A percentile compares a stretch with the other conserved stretches of the same genome.
These are phyloP conservation scores for Zhuliangozyma blackwelliae DNA, from an alignment of 1,139 yeast species.

Conservation along the genomic window DNA sequence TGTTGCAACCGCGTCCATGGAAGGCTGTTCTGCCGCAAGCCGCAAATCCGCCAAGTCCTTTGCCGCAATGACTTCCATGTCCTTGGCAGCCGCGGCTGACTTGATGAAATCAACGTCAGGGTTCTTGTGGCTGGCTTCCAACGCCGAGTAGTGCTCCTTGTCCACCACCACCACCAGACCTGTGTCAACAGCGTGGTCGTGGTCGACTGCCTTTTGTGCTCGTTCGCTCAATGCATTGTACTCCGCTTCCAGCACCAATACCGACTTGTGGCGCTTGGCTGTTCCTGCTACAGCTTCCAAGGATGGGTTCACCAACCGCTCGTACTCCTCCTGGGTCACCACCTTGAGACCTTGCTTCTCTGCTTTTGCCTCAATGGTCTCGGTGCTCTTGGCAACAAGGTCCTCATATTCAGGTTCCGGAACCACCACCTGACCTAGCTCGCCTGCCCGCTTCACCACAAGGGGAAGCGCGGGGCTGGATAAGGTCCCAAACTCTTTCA, in stretches of 20 bases:
- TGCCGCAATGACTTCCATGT: background rate
- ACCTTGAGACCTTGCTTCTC: slow-evolving; percentile 8
- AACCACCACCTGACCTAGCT: slow-evolving; percentile 10
- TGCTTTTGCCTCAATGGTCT: slow-evolving; percentile 16
- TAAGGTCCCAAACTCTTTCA: slow-evolving; percentile 6
- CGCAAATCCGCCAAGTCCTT: too few relatives aligned
- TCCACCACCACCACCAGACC: slow-evolving; percentile 16
- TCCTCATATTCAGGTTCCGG: slow-evolving; percentile 8
- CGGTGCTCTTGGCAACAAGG: slow-evolving; percentile 10
- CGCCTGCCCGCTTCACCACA: slow-evolving; percentile 12
- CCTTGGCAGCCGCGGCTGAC: slow-evolving; percentile 7
- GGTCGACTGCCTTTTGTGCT: slow-evolving; percentile 1
- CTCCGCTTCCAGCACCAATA: slow-evolving; percentile 2
- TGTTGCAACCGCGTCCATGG: slow-evolving; percentile 12
- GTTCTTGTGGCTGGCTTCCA: slow-evolving; percentile 9
- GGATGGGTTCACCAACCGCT: slow-evolving; percentile 19
- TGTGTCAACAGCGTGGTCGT: slow-evolving; percentile 1
- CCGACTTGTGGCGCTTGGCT: slow-evolving; percentile 5
- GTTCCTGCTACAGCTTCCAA: slow-evolving; percentile 12
- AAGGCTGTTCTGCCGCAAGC: slow-evolving; percentile 7
- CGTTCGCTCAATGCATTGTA: background rate
- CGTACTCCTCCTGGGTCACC: slow-evolving; percentile 12
- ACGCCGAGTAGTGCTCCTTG: slow-evolving; percentile 7
- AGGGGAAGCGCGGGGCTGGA: too few relatives aligned
- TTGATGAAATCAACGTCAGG: slow-evolving; percentile 17